Conservation (phyloP, 2,329 filamentous ascomycete genomes). For the Diplodia mutila region DNA sequence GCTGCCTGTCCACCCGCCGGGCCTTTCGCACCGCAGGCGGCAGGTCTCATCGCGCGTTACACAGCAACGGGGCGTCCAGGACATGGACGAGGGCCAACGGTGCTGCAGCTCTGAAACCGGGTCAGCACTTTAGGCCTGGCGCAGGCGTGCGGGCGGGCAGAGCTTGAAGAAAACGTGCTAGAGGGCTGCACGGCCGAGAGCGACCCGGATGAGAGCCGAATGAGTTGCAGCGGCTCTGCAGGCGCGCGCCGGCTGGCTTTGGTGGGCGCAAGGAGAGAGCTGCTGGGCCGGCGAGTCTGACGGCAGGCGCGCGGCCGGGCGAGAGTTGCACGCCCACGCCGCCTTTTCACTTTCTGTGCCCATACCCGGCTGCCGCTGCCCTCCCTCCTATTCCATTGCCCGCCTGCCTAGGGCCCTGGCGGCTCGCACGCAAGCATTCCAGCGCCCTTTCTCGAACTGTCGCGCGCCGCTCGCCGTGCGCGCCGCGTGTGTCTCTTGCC, state of each 20-base stretch:
- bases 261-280: conserved; percentile 11
- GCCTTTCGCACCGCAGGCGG: neutral
- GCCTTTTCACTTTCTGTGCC: neutral
- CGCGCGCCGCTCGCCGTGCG: neutral
- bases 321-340: neutral
- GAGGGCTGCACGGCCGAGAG: neutral
- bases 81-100: conserved; percentile 14
- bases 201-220: conserved; percentile 3
- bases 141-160: conserved; percentile 6
- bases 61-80: conserved; percentile 18
- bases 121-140: conserved; percentile 18
- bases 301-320: conserved; percentile 8
- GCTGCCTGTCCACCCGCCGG: neutral
- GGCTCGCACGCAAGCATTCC: conserved; percentile 3
- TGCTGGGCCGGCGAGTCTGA: neutral
- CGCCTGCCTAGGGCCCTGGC: conserved; percentile 8
- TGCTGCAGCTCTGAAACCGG: conserved; percentile 26
- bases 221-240: conserved; percentile 20
- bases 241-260: neutral
- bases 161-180: conserved; percentile 25
- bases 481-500: neutral
- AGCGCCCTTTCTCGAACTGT: conserved; percentile 7
- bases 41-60: conserved; percentile 10
- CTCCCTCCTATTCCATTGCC: neutral
- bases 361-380: conserved; percentile 1